These are phyloP conservation scores for Diplodia corticola DNA, from an alignment of 2,329 filamentous ascomycete genomes.

Conservation along the genomic window DNA sequence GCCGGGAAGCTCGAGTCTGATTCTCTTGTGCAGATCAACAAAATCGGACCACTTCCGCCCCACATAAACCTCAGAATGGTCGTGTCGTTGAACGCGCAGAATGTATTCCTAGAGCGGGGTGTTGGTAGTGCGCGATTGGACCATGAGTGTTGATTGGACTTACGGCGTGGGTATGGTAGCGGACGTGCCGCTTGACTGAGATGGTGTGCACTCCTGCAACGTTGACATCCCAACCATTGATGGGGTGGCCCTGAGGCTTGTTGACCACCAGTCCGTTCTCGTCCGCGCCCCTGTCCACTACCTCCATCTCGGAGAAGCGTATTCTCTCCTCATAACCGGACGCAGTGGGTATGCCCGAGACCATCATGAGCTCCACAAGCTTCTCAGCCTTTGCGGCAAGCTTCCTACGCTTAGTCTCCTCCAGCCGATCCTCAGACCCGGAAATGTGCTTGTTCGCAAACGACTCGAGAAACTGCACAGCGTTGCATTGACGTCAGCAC, in stretches of 20 bases:
- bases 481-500: background rate
- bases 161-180: conserved; percentile 89
- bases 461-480: conserved; percentile 80
- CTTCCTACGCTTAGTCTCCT: conserved; percentile 94
- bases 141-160: background rate
- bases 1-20: conserved; percentile 84
- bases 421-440: conserved; percentile 90
- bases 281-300: conserved; percentile 89
- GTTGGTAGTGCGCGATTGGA: background rate
- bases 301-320: conserved; percentile 93
- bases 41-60: conserved; percentile 90
- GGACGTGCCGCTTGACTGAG: conserved; percentile 78
- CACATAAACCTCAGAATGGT: conserved; percentile 74
- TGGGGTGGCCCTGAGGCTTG: conserved; percentile 83
- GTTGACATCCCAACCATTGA: conserved; percentile 97
- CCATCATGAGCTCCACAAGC: conserved; percentile 98
- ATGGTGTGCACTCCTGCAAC: conserved; percentile 83
- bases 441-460: conserved; percentile 98
- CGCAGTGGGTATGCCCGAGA: conserved; percentile 91
- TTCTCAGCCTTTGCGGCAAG: conserved; percentile 91
- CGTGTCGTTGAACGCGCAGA: conserved; percentile 77
- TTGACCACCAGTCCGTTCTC: conserved; percentile 86
- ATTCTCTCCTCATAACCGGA: conserved; percentile 98
- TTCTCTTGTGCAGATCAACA: conserved; percentile 70
- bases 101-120: conserved; percentile 72